Conservation (phyloP, 345 rosid species). For the Eutrema heterophyllum region DNA sequence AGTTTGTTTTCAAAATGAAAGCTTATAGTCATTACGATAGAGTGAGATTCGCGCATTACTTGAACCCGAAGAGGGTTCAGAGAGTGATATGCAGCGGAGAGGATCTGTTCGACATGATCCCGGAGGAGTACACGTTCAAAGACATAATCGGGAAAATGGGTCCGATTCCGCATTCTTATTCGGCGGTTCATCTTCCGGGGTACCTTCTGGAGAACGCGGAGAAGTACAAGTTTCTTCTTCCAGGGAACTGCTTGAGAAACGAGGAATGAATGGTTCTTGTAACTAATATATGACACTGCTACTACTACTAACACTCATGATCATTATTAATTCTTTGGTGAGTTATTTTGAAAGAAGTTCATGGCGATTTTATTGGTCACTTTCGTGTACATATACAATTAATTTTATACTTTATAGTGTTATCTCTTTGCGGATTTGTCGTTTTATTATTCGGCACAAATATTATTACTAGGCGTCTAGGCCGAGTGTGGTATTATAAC, state of each 20-base stretch:
- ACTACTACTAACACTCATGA: slow-evolving; percentile 15
- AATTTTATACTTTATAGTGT: not conserved
- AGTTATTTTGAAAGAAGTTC: slow-evolving; percentile 12
- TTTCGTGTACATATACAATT: slow-evolving; percentile 25
- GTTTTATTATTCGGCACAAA: not conserved
- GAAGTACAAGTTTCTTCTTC: slow-evolving; percentile 54
- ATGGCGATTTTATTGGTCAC: slow-evolving; percentile 14
- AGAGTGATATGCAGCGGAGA: slow-evolving; percentile 61
- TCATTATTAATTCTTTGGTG: slow-evolving; percentile 25
- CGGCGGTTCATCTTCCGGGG: slow-evolving; percentile 64
- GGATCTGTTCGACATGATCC: slow-evolving; percentile 72
- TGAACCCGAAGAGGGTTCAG: slow-evolving; percentile 65
- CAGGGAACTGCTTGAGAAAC: slow-evolving; percentile 60
- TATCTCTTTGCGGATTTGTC: not conserved
- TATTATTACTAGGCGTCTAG: no score
- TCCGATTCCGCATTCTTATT: slow-evolving; percentile 67
- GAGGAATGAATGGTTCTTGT: slow-evolving; percentile 26
- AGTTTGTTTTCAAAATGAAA: slow-evolving; percentile 72
- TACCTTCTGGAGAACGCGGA: slow-evolving; percentile 57
- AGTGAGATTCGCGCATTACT: slow-evolving; percentile 52
- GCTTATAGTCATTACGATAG: slow-evolving; percentile 74
- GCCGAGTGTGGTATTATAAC: slow-evolving; percentile 10
- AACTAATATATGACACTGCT: not conserved
- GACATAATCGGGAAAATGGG: slow-evolving; percentile 75
- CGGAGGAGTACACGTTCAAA: slow-evolving; percentile 71